Percentiles rank a stretch among this genome's conserved stretches.
These are phyloP conservation scores for Saccharomyces hybrid DNA, from an alignment of 1,139 yeast species.

Conservation along the genomic window DNA sequence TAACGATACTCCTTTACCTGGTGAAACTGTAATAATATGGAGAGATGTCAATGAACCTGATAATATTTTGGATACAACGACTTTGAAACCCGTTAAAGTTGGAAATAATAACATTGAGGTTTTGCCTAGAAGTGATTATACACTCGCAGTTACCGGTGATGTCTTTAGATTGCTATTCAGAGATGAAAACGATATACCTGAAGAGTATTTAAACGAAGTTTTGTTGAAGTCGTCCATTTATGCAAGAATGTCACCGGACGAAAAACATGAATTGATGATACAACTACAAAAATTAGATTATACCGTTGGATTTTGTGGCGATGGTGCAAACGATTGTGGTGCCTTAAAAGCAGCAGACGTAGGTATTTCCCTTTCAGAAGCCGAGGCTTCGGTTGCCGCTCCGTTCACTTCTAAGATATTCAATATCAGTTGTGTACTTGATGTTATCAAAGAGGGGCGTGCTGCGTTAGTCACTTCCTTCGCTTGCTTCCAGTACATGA, in stretches of 20 bases:
- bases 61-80: conserved; percentile 49
- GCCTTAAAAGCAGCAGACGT: conserved; percentile 97
- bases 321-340: conserved; percentile 96
- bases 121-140: conserved; percentile 35
- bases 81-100: conserved; percentile 52
- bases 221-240: conserved; percentile 69
- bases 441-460: conserved; percentile 88
- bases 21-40: conserved; percentile 46
- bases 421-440: conserved; percentile 86
- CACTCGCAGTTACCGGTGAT: conserved; percentile 87
- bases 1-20: conserved; percentile 20
- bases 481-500: conserved; percentile 96
- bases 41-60: conserved; percentile 53
- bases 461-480: conserved; percentile 94
- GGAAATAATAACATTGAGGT: conserved; percentile 24
- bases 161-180: conserved; percentile 71
- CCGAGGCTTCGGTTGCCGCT: conserved; percentile 98
- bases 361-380: conserved; percentile 91
- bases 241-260: conserved; percentile 99
- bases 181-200: conserved; percentile 34
- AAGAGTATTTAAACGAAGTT: conserved; percentile 44
- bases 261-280: conserved; percentile 89
- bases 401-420: conserved; percentile 89
- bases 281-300: conserved; percentile 77
- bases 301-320: conserved; percentile 96